Evolutionary conservation across 768 basidiomycete genomes (phyloP), one percentile per base, ranked within the genome.

Genomic region (Hericium erinaceus): DNA sequence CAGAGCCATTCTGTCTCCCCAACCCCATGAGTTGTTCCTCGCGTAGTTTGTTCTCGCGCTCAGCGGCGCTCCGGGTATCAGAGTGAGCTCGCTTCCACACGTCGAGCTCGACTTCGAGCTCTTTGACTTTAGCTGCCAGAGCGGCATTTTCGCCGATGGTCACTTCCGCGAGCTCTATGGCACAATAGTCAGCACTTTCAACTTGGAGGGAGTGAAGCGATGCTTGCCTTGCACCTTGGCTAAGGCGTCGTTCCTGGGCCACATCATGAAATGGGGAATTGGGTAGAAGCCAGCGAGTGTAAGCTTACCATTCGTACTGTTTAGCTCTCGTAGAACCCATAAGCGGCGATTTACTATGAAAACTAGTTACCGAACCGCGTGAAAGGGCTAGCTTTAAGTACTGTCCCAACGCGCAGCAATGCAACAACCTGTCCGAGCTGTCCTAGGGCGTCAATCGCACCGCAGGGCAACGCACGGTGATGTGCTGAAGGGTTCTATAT

Each of bases 61-160:
- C 33, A 33, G 33, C 7, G 7, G 33, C 33, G 33, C 33, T 33
- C 9, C 7, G 6, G 0, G 33, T 33, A 46, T 76, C 76, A 15
- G 83, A 72, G 66, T 87, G 85, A 22, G 85, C 86, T 64, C 81
- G 80, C 69, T 85, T 87, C 84, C 84, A 86, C 24, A 85, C 79
- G 18, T 75, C 72, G 26, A 88, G 72, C 69, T 90, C 87, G 44
- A 81, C 72, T 67, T 89, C 85, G 46, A 89, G 76, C 62, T 87
- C 85, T 38, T 78, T 73, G 51, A 89, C 77, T 58, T 83, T 79
- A 52, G 73, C 76, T 70, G 87, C 84, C 18, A 90, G 74, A 61
- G 82, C 81, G 48, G 73, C 67, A 65, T 87, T 86, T 49, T 80
- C 78, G 64, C 82, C 79, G 63, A 87, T 67, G 13, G 86, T 89